phyloP scores from a whole-genome alignment of 805 yeast species.

The Kregervanrija delftensis region DNA sequence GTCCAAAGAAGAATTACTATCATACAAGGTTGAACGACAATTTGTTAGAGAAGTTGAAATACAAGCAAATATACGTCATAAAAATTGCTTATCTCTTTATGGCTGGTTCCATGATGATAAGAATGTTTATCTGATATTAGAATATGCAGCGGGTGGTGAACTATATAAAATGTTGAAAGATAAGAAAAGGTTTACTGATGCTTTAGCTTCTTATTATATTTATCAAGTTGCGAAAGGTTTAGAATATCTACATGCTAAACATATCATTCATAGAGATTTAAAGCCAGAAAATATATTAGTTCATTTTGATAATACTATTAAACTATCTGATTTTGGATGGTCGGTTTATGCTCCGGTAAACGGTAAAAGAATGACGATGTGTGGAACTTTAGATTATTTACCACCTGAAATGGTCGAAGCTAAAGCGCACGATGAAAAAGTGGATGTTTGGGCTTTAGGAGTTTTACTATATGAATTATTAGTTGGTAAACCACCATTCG shows the following conservation, averaged over 20 bases:
- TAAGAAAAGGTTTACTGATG: constrained; percentile 65
- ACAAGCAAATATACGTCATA: constrained; percentile 72
- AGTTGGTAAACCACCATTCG: constrained; percentile 90
- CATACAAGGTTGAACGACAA: constrained; percentile 74
- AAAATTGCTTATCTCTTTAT: constrained; percentile 70
- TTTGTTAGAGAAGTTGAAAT: constrained; percentile 89
- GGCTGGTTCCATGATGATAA: constrained; percentile 80
- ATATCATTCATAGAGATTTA: constrained; percentile 85
- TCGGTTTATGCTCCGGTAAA: constrained; percentile 57
- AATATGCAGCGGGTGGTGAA: constrained; percentile 83
- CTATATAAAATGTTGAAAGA: constrained; percentile 64
- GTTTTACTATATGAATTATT: constrained; percentile 78
- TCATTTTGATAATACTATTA: constrained; percentile 68
- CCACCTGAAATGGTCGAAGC: constrained; percentile 95
- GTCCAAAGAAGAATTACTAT: constrained; percentile 74
- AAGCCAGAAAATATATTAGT: constrained; percentile 90
- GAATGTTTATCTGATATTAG: constrained; percentile 78
- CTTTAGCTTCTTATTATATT: constrained; percentile 69
- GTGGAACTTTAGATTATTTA: constrained; percentile 91
- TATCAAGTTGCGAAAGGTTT: constrained; percentile 80
- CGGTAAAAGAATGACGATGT: constrained; percentile 64
- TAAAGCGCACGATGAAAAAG: constrained; percentile 66
- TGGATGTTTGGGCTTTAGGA: constrained; percentile 93
- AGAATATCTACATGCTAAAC: constrained; percentile 66
- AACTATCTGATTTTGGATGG: constrained; percentile 96